phyloP scores from a whole-genome alignment of 2,329 filamentous ascomycete species.

The Claviceps arundinis region DNA sequence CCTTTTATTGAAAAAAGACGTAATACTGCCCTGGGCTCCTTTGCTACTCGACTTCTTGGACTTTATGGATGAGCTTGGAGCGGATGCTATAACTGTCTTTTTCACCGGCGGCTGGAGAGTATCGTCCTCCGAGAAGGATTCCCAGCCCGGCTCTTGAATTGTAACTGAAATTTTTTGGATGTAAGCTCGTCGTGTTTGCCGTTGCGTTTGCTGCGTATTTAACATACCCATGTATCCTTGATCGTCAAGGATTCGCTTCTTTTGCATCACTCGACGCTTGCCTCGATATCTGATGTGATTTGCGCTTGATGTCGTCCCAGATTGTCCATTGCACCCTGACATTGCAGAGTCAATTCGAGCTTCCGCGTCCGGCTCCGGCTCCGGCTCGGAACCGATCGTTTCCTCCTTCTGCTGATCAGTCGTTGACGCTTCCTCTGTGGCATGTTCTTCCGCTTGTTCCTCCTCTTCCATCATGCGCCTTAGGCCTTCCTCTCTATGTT shows the following conservation, averaged over 20 bases:
- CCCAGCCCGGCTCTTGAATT: slow-evolving; percentile 73
- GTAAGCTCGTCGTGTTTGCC: background rate
- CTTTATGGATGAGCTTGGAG: slow-evolving; percentile 34
- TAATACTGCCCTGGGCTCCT: slow-evolving; percentile 64
- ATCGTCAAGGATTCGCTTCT: slow-evolving; percentile 75
- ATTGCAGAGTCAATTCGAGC: slow-evolving; percentile 17
- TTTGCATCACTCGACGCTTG: slow-evolving; percentile 70
- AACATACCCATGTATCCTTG: slow-evolving; percentile 74
- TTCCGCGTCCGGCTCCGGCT: slow-evolving; percentile 24
- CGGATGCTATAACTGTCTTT: slow-evolving; percentile 36
- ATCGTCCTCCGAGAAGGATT: slow-evolving; percentile 88
- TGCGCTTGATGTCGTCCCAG: slow-evolving; percentile 39
- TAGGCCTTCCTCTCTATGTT: slow-evolving; percentile 25
- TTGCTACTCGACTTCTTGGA: slow-evolving; percentile 46
- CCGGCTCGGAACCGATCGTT: slow-evolving; percentile 1
- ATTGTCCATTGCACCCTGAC: slow-evolving; percentile 29
- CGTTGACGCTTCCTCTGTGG: slow-evolving; percentile 22
- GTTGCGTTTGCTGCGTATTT: background rate
- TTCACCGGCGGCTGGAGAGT: slow-evolving; percentile 36
- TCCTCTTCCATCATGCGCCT: slow-evolving; percentile 33
- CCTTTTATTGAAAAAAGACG: slow-evolving; percentile 85
- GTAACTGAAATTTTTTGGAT: slow-evolving; percentile 47
- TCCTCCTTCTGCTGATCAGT: slow-evolving; percentile 29
- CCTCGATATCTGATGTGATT: slow-evolving; percentile 57
- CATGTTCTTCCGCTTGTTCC: slow-evolving; percentile 39